These are phyloP conservation scores for Boletus edulis DNA, from an alignment of 768 basidiomycete genomes.

Conservation along the genomic window DNA sequence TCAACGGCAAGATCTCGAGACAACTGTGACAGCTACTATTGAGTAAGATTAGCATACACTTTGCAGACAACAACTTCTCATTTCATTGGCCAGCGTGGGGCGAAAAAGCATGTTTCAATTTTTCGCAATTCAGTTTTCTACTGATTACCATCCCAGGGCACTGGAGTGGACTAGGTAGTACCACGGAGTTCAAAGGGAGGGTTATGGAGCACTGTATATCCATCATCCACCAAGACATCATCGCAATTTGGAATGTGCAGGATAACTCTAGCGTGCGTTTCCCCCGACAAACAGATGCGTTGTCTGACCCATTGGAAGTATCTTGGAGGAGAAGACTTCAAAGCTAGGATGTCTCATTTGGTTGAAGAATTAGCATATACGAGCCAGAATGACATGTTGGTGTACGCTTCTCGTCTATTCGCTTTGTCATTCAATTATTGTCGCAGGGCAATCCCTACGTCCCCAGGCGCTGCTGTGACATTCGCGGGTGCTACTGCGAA, in stretches of 20 bases:
- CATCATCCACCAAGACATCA: constrained; percentile 4
- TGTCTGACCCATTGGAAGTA: neutral
- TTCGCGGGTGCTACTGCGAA: too few species aligned
- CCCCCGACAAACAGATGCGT: too few species aligned
- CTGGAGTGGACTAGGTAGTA: neutral
- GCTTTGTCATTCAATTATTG: too few species aligned
- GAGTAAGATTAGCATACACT: neutral
- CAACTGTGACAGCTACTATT: neutral
- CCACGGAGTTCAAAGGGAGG: neutral
- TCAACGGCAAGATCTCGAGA: constrained; percentile 4
- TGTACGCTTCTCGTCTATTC: too few species aligned
- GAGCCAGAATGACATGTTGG: too few species aligned
- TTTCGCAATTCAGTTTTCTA: neutral
- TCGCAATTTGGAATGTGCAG: constrained; percentile 6
- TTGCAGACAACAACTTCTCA: neutral
- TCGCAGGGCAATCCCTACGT: too few species aligned
- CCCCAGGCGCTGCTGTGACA: too few species aligned
- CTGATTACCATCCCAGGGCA: neutral
- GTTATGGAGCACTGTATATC: neutral
- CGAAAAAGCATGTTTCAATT: neutral
- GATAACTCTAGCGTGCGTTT: constrained; percentile 3
- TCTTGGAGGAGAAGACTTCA: constrained; percentile 3
- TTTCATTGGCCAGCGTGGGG: neutral
- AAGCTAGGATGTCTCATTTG: constrained; percentile 6
- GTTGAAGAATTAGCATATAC: neutral